Base-by-base conservation (phyloP, 2,329 filamentous ascomycete genomes). In the Fusarium sarcochroum region DNA sequence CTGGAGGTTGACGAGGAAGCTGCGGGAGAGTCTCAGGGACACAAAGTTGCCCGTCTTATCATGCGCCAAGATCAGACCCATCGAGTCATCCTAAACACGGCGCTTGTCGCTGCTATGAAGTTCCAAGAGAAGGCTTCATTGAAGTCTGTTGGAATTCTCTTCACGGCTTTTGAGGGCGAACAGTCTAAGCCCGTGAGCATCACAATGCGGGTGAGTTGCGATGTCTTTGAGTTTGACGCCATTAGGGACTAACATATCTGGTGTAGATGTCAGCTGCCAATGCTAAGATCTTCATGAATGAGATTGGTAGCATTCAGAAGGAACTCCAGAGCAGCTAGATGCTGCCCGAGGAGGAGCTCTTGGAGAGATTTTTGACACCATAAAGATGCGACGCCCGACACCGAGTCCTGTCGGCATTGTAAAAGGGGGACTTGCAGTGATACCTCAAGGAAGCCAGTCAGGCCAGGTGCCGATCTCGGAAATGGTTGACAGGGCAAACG, bases 51-150 rank as follows among this genome's bases (percentile, higher is more conserved):
- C 23, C 91, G 95, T 41, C 87, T 98, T 69, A 87, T 98, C 64
- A 94, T 98, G 89, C 91, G 95, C 18, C 93, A 97, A 70, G 94
- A 98, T 75, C 93, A 94, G 63, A 96, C 93, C 1, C 90, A 94
- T 74, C 89, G 93, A 21, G 89, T 98, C 54, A 90, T 97, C 65
- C 84, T 98, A 50, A 98, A 98, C 80, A 93, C 92, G 2, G 89
- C 90, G 1, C 85, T 98, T 61, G 87, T 93, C 62, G 91, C 92
- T 58, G 88, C 90, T 7, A 92, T 97, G 87, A 89, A 89, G 44
- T 93, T 97, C 75, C 90, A 93, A 63, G 89, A 94, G 51, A 91
- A 91, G 72, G 90, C 93, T 30, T 89, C 87, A 41, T 86, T 91
- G 64, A 93, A 93, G 78, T 86, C 89, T 44, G 85, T 93, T 47